Conservation (phyloP, 345 rosid species). For the Acer campestre region DNA sequence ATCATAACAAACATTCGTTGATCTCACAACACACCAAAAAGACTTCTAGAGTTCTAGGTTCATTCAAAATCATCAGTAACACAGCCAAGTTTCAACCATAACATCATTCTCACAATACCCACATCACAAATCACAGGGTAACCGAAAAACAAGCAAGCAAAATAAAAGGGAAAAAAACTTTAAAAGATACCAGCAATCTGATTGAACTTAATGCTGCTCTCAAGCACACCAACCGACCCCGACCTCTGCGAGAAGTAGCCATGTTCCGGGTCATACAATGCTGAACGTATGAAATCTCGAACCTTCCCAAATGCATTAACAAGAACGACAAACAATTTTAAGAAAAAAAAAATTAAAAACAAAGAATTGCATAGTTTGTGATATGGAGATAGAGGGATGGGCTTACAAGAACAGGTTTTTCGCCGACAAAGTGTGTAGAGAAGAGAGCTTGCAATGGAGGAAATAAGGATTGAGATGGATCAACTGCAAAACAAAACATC, state of each 20-base stretch:
- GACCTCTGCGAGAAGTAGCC: slow-evolving; percentile 90
- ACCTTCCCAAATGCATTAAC: slow-evolving; percentile 44
- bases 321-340: neutral
- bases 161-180: neutral
- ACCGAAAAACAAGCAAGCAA: neutral
- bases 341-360: neutral
- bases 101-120: neutral
- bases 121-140: neutral
- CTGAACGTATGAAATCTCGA: slow-evolving; percentile 80
- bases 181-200: slow-evolving; percentile 63
- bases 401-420: slow-evolving; percentile 75
- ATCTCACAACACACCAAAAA: too few relatives aligned
- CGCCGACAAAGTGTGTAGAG: slow-evolving; percentile 67
- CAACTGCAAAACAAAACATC: slow-evolving; percentile 34
- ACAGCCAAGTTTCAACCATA: neutral
- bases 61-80: neutral
- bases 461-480: slow-evolving; percentile 31
- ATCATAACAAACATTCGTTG: neutral
- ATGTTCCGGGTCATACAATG: slow-evolving; percentile 72
- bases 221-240: slow-evolving; percentile 79
- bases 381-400: neutral
- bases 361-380: neutral
- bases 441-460: slow-evolving; percentile 44
- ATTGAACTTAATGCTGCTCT: slow-evolving; percentile 78
- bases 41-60: neutral